Evolutionary conservation across 2,329 filamentous ascomycete genomes (phyloP), one percentile per base, ranked within the genome.

Genomic region (Scedosporium minutisporum): DNA sequence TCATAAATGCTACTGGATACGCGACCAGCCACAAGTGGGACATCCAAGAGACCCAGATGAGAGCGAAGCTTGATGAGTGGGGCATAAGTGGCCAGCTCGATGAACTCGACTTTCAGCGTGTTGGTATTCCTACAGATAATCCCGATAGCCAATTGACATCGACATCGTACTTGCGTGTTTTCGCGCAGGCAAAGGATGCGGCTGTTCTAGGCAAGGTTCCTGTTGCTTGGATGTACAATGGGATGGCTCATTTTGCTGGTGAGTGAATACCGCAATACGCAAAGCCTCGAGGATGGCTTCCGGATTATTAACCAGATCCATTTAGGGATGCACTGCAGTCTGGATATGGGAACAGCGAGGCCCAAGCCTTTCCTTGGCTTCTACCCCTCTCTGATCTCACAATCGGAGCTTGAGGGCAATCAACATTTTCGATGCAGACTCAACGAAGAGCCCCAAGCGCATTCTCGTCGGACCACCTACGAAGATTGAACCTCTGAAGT

Each of bases 81-180:
- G 72, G 72, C 1, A 69, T 75, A 4, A 63, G 72, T 25, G 70
- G 77, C 21, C 70, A 76, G 41, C 74, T 82, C 55, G 77, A 82
- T 62, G 69, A 80, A 3, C 71, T 84, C n/a, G 80, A 83, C 44
- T 83, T 84, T 60, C 77, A 3, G 69, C 68, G 14, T 21, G 66
- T 69, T 48, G 67, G 69, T 25, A 63, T 63, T 3, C 63, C 66
- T 6, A 65, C 60, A 63, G 64, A 65, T 7, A 75, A 80, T 46
- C 77, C 78, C 2, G 61, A 65, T 2, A 72, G 67, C 6, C 78
- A 81, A 66, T 67, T 74, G 5, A 67, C 71, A 2, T 75, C 76
- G 48, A 80, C 78, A 2, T 78, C 76, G 2, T 78, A 78, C 64
- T 68, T 79, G 59, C 75, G 78, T 14, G 70, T 80, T 21, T 78